Evolutionary conservation across 345 rosid species (phyloP), one percentile per base, ranked within the genome.

Genomic region (Gossypium turneri): DNA sequence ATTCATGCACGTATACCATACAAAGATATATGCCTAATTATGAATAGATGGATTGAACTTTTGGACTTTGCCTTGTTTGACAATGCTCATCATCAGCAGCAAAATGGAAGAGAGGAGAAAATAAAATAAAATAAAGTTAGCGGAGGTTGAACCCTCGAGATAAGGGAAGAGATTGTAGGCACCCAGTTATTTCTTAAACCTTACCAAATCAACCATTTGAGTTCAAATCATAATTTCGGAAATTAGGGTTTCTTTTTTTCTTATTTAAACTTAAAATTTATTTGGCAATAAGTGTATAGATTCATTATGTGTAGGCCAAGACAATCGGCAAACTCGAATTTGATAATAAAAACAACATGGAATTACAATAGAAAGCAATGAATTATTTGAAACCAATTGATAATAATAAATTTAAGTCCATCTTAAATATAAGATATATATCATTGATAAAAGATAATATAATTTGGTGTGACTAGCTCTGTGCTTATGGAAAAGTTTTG

Each of bases 1-100:
- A 68, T 27, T 68, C 58, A 68, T 68, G 65, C 63, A 72, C 7
- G 62, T 20, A 71, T 52, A 19, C 64, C 29, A 43, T 57, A 41
- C 12, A 34, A 53, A 56, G 52, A 72, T 71, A 55, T 19, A 41
- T 72, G 19, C 12, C 52, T 20, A 41, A 38, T 34, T 72, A 19
- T 43, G 19, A 57, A 13, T 43, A 43, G 65, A 41, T 38, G 57
- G 34, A 19, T 57, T 1, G 55, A 41, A n/a, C 13, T 57, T 57
- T 38, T 22, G 55, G 53, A 72, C 64, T 57, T 72, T 72, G 13
- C 65, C 9, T 20, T 41, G 38, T 34, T 53, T 34, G 52, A 41
- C 48, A 41, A 72, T 41, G 29, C 38, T 24, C 8, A 25, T 72
- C 74, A 41, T 41, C 27, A 38, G 9, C 12, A 38, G 41, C 63